Conservation (phyloP, 2,329 filamentous ascomycete species). For the Penicillium capsulatum region DNA sequence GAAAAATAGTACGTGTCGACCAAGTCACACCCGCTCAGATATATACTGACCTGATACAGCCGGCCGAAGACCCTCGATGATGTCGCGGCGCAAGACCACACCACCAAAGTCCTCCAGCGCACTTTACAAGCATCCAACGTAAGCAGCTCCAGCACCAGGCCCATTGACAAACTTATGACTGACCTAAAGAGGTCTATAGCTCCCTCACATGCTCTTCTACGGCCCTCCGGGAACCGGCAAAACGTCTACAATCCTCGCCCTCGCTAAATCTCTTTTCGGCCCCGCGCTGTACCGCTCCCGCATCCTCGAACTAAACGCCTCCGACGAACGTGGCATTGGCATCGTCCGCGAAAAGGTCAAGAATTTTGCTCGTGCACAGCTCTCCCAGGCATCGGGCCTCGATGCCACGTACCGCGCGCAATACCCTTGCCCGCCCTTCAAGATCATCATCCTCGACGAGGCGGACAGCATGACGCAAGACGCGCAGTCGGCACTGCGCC, state of each 20-base stretch:
- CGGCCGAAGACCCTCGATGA: constrained; percentile 90
- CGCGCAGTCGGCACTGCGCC: constrained; percentile 82
- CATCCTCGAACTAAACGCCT: constrained; percentile 98
- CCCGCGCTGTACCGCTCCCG: constrained; percentile 88
- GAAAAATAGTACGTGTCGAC: constrained; percentile 78
- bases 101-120: constrained; percentile 83
- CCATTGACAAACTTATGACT: background rate
- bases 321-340: constrained; percentile 93
- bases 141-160: constrained; percentile 20
- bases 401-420: constrained; percentile 60
- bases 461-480: constrained; percentile 99
- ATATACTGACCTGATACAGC: constrained; percentile 46
- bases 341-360: constrained; percentile 99
- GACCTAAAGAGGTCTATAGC: constrained; percentile 45
- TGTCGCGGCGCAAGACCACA: constrained; percentile 97
- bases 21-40: background rate
- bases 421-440: constrained; percentile 95
- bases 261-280: constrained; percentile 95
- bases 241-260: constrained; percentile 93
- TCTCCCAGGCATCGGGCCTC: constrained; percentile 71
- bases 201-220: constrained; percentile 99
- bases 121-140: constrained; percentile 93
- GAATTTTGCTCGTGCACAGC: constrained; percentile 92
- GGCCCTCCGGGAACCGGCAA: constrained; percentile 96
- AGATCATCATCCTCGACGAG: constrained; percentile 97